Evolutionary conservation across 2,329 filamentous ascomycete species (phyloP).

Genomic region (Teratosphaeria pseudoeucalypti): DNA sequence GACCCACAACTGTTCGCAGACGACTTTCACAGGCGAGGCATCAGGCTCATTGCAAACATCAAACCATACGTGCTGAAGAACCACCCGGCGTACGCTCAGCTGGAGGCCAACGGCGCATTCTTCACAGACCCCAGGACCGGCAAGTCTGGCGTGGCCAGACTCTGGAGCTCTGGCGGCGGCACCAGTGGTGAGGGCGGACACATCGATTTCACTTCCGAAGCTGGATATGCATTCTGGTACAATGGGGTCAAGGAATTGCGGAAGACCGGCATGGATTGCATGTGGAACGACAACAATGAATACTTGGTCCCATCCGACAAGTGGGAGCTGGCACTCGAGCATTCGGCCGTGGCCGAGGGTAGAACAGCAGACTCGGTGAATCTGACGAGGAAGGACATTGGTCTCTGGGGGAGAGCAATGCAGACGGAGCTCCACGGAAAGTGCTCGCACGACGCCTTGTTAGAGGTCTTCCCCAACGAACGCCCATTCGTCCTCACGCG

Average conservation of each 20-base stretch:
- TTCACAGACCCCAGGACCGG: slow-evolving; percentile 47
- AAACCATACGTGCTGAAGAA: slow-evolving; percentile 61
- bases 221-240: slow-evolving; percentile 62
- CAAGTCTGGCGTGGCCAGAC: slow-evolving; percentile 46
- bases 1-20: slow-evolving; percentile 54
- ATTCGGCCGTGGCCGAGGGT: slow-evolving; percentile 23
- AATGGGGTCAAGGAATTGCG: slow-evolving; percentile 54
- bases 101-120: slow-evolving; percentile 49
- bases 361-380: slow-evolving; percentile 3
- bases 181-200: slow-evolving; percentile 61
- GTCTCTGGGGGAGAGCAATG: slow-evolving; percentile 58
- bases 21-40: slow-evolving; percentile 52
- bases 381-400: slow-evolving; percentile 41
- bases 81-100: slow-evolving; percentile 55
- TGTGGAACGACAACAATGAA: slow-evolving; percentile 75
- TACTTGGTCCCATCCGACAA: slow-evolving; percentile 57
- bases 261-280: slow-evolving; percentile 56
- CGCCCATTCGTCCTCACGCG: slow-evolving; percentile 61
- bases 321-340: slow-evolving; percentile 52
- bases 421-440: slow-evolving; percentile 64
- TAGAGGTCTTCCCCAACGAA: slow-evolving; percentile 46
- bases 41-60: slow-evolving; percentile 60
- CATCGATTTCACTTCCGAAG: slow-evolving; percentile 60
- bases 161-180: slow-evolving; percentile 64
- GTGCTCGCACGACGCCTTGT: slow-evolving; percentile 57